Conservation (phyloP, 73 alveolate genomes). For the Blepharisma japonicum region DNA sequence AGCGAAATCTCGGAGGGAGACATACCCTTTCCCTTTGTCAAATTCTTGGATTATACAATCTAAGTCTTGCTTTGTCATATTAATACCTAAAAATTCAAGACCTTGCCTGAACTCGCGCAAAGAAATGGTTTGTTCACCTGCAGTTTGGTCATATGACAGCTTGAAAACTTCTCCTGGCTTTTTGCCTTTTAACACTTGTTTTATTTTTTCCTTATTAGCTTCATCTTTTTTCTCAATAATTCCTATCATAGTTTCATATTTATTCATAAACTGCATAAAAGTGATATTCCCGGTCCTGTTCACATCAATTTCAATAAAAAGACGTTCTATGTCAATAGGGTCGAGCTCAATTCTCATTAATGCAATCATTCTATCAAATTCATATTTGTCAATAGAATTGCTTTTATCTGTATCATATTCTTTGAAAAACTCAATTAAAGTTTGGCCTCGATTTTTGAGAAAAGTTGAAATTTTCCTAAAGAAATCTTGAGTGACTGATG, state of each 20-base stretch:
- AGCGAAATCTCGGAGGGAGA: background rate
- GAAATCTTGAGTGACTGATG: conserved; percentile 11
- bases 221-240: conserved; percentile 25
- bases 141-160: background rate
- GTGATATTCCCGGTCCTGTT: background rate
- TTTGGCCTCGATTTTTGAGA: conserved; percentile 19
- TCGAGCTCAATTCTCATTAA: background rate
- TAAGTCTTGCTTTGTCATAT: background rate
- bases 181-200: background rate
- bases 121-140: background rate
- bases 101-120: conserved; percentile 1
- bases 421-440: conserved; percentile 6
- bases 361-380: conserved; percentile 15
- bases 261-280: conserved; percentile 18
- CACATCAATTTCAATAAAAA: conserved; percentile 2
- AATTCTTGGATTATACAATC: background rate
- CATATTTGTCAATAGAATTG: background rate
- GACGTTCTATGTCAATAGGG: background rate
- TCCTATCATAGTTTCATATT: background rate
- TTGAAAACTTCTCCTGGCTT: conserved; percentile 3
- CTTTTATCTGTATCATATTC: conserved; percentile 9
- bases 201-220: background rate
- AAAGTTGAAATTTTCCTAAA: conserved; percentile 6
- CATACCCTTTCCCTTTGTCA: background rate
- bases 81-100: background rate